Percentiles rank a stretch among this genome's conserved stretches.
These are phyloP conservation scores for Cryphonectria carpinicola DNA, from an alignment of 2,329 filamentous ascomycete species.

Conservation along the genomic window DNA sequence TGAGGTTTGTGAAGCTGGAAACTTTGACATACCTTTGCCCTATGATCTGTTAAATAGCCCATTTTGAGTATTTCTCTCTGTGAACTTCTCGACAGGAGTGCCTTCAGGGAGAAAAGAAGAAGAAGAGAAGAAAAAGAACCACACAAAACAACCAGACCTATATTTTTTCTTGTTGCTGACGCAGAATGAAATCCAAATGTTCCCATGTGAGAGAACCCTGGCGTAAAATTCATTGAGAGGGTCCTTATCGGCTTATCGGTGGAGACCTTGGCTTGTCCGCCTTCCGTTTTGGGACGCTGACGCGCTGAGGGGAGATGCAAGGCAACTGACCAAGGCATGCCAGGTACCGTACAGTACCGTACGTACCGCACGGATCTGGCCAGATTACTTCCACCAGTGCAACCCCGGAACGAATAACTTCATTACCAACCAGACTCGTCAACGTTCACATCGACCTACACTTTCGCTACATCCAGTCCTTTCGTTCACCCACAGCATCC, in stretches of 20 bases:
- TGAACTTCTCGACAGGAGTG: background rate
- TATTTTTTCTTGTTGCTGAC: background rate
- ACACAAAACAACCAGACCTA: no score
- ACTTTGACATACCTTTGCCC: slow-evolving; percentile 28
- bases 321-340: background rate
- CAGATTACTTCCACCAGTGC: slow-evolving; percentile 21
- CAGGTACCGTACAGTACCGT: background rate
- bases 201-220: slow-evolving; percentile 1
- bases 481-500: slow-evolving; percentile 20
- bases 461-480: background rate
- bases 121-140: background rate
- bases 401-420: background rate
- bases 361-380: slow-evolving; percentile 20
- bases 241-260: slow-evolving; percentile 11
- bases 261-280: slow-evolving; percentile 1
- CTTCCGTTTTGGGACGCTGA: slow-evolving; percentile 3
- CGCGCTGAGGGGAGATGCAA: background rate
- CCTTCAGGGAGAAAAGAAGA: background rate
- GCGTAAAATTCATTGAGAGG: slow-evolving; percentile 13
- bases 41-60: slow-evolving; percentile 20
- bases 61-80: background rate
- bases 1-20: background rate
- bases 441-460: background rate
- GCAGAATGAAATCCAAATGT: background rate
- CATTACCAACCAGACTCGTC: background rate